Percentiles rank a stretch among this genome's conserved stretches.
Conservation (phyloP, 306 rosid genomes). For the Begonia masoniana region DNA sequence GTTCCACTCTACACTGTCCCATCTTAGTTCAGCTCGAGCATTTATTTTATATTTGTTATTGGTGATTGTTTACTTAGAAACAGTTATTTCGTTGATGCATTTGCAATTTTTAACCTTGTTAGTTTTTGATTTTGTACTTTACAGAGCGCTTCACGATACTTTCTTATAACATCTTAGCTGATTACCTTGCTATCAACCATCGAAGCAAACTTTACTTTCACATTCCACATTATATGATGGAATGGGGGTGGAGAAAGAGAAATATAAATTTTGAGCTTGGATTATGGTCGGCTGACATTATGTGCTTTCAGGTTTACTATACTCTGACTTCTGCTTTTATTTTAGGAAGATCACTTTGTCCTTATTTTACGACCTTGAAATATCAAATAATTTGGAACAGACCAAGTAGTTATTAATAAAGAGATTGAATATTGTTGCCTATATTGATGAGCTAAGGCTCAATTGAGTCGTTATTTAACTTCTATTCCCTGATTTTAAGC, state of each 20-base stretch:
- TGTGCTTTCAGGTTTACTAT: constrained; percentile 76
- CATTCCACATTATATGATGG: constrained; percentile 51
- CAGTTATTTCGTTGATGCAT: too few relatives aligned
- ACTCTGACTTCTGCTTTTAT: too few relatives aligned
- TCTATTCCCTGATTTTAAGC: too few relatives aligned
- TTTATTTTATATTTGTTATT: too few relatives aligned
- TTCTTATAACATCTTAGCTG: constrained; percentile 87
- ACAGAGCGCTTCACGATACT: constrained; percentile 68
- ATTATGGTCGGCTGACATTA: constrained; percentile 77
- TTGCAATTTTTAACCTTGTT: not conserved
- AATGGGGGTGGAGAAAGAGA: constrained; percentile 78
- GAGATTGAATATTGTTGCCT: too few relatives aligned
- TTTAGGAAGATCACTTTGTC: not conserved
- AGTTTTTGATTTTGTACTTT: constrained; percentile 9
- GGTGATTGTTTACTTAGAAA: too few relatives aligned
- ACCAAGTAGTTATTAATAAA: too few relatives aligned
- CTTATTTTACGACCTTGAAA: not conserved
- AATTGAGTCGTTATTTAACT: too few relatives aligned
- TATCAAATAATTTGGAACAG: too few relatives aligned
- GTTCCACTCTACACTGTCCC: too few relatives aligned
- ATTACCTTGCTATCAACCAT: constrained; percentile 65
- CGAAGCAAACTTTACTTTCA: constrained; percentile 57
- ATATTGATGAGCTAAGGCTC: too few relatives aligned
- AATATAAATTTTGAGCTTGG: constrained; percentile 62
- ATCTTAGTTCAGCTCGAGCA: too few relatives aligned